Evolutionary conservation across 371 early-diverging fungal genomes (phyloP).

Genomic region (Syncephalastrum racemosum): DNA sequence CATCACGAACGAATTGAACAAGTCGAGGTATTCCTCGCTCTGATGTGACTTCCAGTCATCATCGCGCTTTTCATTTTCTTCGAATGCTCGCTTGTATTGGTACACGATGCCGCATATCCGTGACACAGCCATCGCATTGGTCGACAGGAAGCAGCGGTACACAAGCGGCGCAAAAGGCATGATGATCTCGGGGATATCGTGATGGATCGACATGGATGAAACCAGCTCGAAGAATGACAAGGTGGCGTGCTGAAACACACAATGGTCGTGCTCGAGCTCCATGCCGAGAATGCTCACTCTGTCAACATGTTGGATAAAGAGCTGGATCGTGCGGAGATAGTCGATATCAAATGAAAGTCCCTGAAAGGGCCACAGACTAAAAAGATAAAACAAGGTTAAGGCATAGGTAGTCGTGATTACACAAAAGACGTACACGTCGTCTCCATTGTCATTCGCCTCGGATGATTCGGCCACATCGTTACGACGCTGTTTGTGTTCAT

Average conservation of each 20-base stretch:
- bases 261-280: conserved; percentile 43
- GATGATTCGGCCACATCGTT: conserved; percentile 6
- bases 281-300: conserved; percentile 39
- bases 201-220: conserved; percentile 40
- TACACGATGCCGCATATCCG: conserved; percentile 59
- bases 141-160: conserved; percentile 52
- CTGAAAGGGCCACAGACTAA: conserved; percentile 44
- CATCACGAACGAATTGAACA: conserved; percentile 59
- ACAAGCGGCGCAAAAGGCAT: conserved; percentile 54
- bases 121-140: conserved; percentile 51
- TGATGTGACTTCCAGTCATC: conserved; percentile 38
- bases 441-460: conserved; percentile 17
- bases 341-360: conserved; percentile 48
- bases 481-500: conserved; percentile 27
- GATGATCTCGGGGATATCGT: conserved; percentile 51
- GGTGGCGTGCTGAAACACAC: conserved; percentile 52
- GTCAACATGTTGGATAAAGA: conserved; percentile 51
- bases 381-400: conserved; percentile 9
- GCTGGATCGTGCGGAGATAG: conserved; percentile 49
- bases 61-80: conserved; percentile 29
- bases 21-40: conserved; percentile 44
- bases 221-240: conserved; percentile 60
- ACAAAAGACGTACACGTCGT: conserved; percentile 32
- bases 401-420: not conserved
- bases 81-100: conserved; percentile 45